Base-by-base conservation (phyloP, 768 basidiomycete genomes). In the Pleurotus tuber-regium region DNA sequence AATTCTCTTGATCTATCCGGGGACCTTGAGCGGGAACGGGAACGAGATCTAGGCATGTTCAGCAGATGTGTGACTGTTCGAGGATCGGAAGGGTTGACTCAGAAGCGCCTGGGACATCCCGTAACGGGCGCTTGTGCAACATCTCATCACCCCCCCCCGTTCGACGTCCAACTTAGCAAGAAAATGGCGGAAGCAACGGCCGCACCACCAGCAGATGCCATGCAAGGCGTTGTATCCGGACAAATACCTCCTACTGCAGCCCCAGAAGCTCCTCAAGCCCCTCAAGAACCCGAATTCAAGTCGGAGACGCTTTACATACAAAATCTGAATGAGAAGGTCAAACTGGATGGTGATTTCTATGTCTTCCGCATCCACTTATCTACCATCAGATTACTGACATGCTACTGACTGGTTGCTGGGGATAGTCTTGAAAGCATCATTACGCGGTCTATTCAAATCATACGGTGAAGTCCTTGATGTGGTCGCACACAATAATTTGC, bases 391-490 rank as follows among this genome's bases (percentile, higher is more conserved):
- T n/a, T n/a, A n/a, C n/a, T 28, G 40, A 35, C 49, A 33, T 53
- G 29, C 41, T 14, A 28, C 43, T 54, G 30, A 36, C 47, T 58
- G 49, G n/a, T n/a, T n/a, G n/a, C n/a, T 60, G 39, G 35, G 29
- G 24, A 25, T 42, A 92, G 94, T 96, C 30, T 78, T 99, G 56
- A 97, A 95, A 70, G 75, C 90, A 48, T 92, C 93, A 3, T 73
- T 99, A 40, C 79, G 82, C 10, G 87, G 87, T 28, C 76, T 99
- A 25, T 98, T 99, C 79, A 92, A 92, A 67, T 79, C 86, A 11
- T 99, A 98, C 62, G 92, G 94, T 10, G 86, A 90, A 55, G 89
- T 99, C 14, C 70, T 98, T 23, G 92, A 96, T 63, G 92, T 99
- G n/a, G 89, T 94, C 16, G 94, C 95, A 8, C 97, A 99, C 67